Conservation (phyloP, 495 filamentous ascomycete genomes). For the Bryoglossum gracile region DNA sequence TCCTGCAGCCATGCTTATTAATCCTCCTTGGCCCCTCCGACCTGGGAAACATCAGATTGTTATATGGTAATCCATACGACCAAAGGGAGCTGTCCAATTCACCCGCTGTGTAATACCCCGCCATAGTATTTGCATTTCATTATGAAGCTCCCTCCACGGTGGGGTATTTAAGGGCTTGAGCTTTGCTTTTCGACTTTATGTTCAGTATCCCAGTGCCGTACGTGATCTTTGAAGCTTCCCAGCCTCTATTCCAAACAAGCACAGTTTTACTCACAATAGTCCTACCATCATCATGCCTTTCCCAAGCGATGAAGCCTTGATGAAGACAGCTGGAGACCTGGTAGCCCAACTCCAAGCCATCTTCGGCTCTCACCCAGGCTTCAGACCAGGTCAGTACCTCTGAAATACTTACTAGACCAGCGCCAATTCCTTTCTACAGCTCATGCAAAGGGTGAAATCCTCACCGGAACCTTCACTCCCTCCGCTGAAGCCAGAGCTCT, state of each 20-base stretch:
- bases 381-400: slow-evolving; percentile 32
- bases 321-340: slow-evolving; percentile 35
- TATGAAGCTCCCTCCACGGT: too few species aligned
- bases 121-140: neutral
- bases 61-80: neutral
- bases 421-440: too few species aligned
- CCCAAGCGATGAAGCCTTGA: slow-evolving; percentile 28
- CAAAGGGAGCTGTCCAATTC: neutral
- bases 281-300: slow-evolving; percentile 31
- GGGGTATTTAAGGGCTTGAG: neutral
- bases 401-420: too few species aligned
- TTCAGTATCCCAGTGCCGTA: neutral
- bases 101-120: neutral
- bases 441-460: slow-evolving; percentile 43
- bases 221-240: too few species aligned
- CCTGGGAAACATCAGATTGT: too few species aligned
- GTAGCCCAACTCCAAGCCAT: slow-evolving; percentile 32
- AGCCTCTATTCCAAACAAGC: too few species aligned
- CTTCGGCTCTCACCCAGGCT: slow-evolving; percentile 37
- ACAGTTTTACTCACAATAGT: neutral
- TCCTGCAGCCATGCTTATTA: neutral
- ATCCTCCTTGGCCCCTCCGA: too few species aligned
- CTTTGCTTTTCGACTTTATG: neutral
- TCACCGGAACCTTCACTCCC: slow-evolving; percentile 44
- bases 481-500: slow-evolving; percentile 34